Conservation (phyloP, 2,329 filamentous ascomycete genomes). For the Microdochium nivale region DNA sequence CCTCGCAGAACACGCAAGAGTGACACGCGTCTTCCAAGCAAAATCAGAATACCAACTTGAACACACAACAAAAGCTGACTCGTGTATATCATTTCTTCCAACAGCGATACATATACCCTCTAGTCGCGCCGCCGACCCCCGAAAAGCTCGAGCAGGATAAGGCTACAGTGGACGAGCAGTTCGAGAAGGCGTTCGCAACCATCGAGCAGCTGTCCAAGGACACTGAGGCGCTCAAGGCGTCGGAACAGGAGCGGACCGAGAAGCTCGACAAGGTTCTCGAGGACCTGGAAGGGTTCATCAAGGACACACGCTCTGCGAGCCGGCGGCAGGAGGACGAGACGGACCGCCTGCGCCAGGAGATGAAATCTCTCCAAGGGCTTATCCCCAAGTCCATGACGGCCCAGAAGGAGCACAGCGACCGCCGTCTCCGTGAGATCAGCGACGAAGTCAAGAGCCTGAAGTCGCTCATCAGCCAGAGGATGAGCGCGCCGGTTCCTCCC, state of each 20-base stretch:
- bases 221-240: slow-evolving; percentile 77
- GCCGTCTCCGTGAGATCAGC: slow-evolving; percentile 74
- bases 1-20: neutral
- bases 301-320: slow-evolving; percentile 73
- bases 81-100: slow-evolving; percentile 2
- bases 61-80: neutral
- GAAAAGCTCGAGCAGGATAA: slow-evolving; percentile 94
- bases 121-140: slow-evolving; percentile 88
- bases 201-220: slow-evolving; percentile 90
- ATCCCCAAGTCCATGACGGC: slow-evolving; percentile 85
- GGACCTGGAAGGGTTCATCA: slow-evolving; percentile 77
- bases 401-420: slow-evolving; percentile 78
- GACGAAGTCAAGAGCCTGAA: slow-evolving; percentile 87
- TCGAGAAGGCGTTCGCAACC: slow-evolving; percentile 82
- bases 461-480: slow-evolving; percentile 64
- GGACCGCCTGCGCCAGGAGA: slow-evolving; percentile 76
- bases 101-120: slow-evolving; percentile 80
- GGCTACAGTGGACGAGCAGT: slow-evolving; percentile 82
- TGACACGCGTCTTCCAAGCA: neutral
- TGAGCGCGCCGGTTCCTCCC: slow-evolving; percentile 29
- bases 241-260: slow-evolving; percentile 77
- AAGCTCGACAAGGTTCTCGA: slow-evolving; percentile 71
- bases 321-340: slow-evolving; percentile 80
- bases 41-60: neutral
- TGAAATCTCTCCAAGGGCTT: slow-evolving; percentile 70